phyloP scores from a whole-genome alignment of 768 basidiomycete species.

The Tricholoma terreum region DNA sequence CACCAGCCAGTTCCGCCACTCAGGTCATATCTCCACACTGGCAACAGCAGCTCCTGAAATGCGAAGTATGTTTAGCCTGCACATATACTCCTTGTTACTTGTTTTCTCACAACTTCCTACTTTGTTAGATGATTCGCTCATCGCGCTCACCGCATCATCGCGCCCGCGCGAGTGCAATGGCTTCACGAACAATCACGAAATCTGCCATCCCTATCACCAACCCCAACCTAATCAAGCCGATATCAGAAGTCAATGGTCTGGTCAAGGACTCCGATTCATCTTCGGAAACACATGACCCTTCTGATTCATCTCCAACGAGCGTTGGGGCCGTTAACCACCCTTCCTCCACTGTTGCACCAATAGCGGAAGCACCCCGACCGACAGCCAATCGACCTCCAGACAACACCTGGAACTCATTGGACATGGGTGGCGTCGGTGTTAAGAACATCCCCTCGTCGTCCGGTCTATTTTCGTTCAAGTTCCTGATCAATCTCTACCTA shows the following conservation, averaged over 20 bases:
- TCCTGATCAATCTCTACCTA: conserved; percentile 91
- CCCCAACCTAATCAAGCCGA: conserved; percentile 67
- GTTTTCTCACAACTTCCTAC: conserved; percentile 17
- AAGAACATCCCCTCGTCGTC: conserved; percentile 82
- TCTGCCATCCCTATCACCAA: conserved; percentile 90
- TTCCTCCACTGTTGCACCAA: conserved; percentile 73
- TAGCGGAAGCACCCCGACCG: conserved; percentile 63
- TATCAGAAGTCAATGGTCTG: conserved; percentile 33
- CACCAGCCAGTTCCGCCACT: conserved; percentile 50
- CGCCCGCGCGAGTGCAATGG: conserved; percentile 93
- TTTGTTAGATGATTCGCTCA: conserved; percentile 70
- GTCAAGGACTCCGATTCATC: conserved; percentile 28
- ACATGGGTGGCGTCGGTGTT: conserved; percentile 94
- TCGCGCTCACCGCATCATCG: conserved; percentile 91
- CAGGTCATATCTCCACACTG: conserved; percentile 81
- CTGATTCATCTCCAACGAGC: conserved; percentile 27
- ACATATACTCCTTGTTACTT: conserved; percentile 7
- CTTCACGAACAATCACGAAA: conserved; percentile 82
- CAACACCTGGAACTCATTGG: conserved; percentile 86
- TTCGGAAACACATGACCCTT: conserved; percentile 22
- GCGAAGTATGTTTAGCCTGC: conserved; percentile 62
- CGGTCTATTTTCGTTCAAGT: conserved; percentile 82
- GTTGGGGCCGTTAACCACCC: conserved; percentile 52
- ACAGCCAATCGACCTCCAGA: conserved; percentile 63
- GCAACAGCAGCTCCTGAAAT: conserved; percentile 92